Conservation (phyloP, 306 rosid species). For the Chamaecrista fasciculata region DNA sequence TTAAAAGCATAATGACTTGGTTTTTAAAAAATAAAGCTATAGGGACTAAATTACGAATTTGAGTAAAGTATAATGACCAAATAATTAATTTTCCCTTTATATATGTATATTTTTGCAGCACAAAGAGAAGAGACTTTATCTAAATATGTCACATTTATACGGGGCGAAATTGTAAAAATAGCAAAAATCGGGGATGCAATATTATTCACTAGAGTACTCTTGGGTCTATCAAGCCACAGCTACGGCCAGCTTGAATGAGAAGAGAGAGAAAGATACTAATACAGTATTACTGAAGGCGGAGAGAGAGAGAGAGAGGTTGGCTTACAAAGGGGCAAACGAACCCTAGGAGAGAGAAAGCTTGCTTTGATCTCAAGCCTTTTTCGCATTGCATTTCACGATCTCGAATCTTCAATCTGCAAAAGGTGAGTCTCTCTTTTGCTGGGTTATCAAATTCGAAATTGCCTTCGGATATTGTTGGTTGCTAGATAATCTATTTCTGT, state of each 20-base stretch:
- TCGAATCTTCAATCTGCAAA: conserved; percentile 49
- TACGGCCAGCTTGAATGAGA: conserved; percentile 41
- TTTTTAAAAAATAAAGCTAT: no score
- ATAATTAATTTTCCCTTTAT: no score
- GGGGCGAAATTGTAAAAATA: conserved; percentile 31
- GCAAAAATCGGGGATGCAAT: conserved; percentile 15
- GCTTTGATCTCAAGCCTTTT: conserved; percentile 46
- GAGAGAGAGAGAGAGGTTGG: conserved; percentile 33
- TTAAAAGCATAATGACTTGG: no score
- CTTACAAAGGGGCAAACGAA: conserved; percentile 35
- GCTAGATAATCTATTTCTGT: conserved; percentile 33
- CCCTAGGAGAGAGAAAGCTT: conserved; percentile 48
- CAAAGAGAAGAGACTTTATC: not conserved
- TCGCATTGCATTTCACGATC: conserved; percentile 60
- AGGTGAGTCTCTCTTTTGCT: conserved; percentile 36
- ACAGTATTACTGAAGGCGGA: not conserved
- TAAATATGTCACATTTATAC: not conserved
- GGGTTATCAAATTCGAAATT: not conserved
- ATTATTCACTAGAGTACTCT: conserved; percentile 19
- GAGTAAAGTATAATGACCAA: no score
- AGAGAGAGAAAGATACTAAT: conserved; percentile 29
- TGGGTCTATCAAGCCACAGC: conserved; percentile 20
- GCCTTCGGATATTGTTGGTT: conserved; percentile 25
- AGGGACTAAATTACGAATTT: no score
- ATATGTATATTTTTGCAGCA: no score